A percentile compares a stretch with the other conserved stretches of the same genome.
phyloP scores from a whole-genome alignment of 768 basidiomycete species.

The Pleurotus pulmonarius region DNA sequence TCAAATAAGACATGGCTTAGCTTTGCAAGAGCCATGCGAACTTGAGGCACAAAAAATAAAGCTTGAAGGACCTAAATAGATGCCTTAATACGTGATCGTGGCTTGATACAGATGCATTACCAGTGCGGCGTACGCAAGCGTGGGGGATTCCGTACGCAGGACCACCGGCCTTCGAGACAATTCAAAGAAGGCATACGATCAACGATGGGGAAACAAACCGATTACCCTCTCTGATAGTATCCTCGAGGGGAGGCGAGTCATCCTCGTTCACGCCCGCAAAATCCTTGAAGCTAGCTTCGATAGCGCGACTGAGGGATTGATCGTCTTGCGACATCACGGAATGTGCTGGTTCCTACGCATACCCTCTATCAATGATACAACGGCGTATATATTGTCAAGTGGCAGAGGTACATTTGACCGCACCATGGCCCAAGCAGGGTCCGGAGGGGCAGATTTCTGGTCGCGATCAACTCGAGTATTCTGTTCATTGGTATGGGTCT shows the following conservation, averaged over 20 bases:
- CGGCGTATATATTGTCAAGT: neutral
- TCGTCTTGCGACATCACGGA: slow-evolving; percentile 48
- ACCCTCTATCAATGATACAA: neutral
- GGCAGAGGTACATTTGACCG: slow-evolving; percentile 52
- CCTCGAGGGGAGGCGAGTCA: slow-evolving; percentile 42
- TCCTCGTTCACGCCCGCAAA: slow-evolving; percentile 49
- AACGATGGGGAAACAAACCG: slow-evolving; percentile 36
- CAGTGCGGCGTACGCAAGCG: slow-evolving; percentile 56
- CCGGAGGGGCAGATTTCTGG: slow-evolving; percentile 43
- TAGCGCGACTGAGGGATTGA: slow-evolving; percentile 62
- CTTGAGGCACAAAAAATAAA: slow-evolving; percentile 69
- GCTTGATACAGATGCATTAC: slow-evolving; percentile 25
- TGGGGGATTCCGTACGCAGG: slow-evolving; percentile 51
- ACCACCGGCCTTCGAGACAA: slow-evolving; percentile 57
- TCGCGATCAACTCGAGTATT: slow-evolving; percentile 49
- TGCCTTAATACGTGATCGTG: no score
- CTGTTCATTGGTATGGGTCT: slow-evolving; percentile 31
- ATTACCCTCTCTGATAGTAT: slow-evolving; percentile 51
- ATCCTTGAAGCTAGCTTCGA: slow-evolving; percentile 49
- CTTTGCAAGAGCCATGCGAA: slow-evolving; percentile 40
- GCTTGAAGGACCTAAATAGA: slow-evolving; percentile 45
- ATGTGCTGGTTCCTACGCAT: slow-evolving; percentile 26
- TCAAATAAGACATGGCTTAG: slow-evolving; percentile 29
- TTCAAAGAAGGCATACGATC: neutral
- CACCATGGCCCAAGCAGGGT: slow-evolving; percentile 69